Percentiles rank a stretch among this genome's conserved stretches.
These are phyloP conservation scores for Millerozyma acaciae DNA, from an alignment of 805 yeast species.

Conservation along the genomic window DNA sequence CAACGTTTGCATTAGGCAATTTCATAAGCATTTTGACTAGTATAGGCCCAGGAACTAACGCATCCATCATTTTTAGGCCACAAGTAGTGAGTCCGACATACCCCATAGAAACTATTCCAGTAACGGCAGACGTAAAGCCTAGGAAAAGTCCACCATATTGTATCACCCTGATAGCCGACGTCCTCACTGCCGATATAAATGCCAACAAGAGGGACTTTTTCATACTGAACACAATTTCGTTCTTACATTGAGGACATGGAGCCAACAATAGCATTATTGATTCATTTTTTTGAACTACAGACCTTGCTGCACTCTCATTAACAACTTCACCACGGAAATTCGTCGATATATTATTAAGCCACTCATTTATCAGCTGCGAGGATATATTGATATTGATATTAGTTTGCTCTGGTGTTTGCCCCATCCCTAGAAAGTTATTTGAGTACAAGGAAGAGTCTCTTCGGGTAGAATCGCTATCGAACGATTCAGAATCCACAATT, in stretches of 20 bases:
- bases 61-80: conserved; percentile 36
- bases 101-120: conserved; percentile 38
- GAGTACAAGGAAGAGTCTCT: conserved; percentile 2
- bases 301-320: background rate
- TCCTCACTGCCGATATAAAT: conserved; percentile 13
- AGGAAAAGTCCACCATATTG: conserved; percentile 30
- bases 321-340: conserved; percentile 2
- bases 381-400: conserved; percentile 12
- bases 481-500: conserved; percentile 10
- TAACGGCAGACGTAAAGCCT: conserved; percentile 37
- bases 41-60: conserved; percentile 30
- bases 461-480: conserved; percentile 2
- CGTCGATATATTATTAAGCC: conserved; percentile 11
- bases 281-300: too few species aligned
- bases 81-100: conserved; percentile 35
- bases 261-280: conserved; percentile 19
- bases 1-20: conserved; percentile 3
- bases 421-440: conserved; percentile 11
- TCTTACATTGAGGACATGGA: conserved; percentile 41
- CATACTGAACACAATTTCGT: conserved; percentile 30
- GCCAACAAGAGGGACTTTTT: conserved; percentile 23
- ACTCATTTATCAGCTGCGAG: conserved; percentile 11
- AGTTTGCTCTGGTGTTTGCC: conserved; percentile 7
- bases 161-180: conserved; percentile 16
- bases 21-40: conserved; percentile 23